These are phyloP conservation scores for Cladophialophora bantiana DNA, from an alignment of 2,329 filamentous ascomycete genomes.

Conservation along the genomic window DNA sequence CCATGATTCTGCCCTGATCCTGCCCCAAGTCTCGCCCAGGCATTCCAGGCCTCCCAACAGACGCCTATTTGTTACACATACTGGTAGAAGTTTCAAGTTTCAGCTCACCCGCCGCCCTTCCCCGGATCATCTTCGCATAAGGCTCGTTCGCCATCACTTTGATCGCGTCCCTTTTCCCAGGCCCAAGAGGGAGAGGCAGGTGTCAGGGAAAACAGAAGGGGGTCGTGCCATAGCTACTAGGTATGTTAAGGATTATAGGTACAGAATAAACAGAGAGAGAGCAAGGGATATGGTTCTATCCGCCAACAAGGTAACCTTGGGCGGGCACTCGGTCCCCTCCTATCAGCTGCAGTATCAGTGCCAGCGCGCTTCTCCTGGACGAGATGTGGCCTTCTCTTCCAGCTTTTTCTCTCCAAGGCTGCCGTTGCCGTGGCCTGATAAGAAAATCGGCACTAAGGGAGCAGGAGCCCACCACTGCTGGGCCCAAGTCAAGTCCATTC, in stretches of 20 bases:
- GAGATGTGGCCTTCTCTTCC: conserved; percentile 7
- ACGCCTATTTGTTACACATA: background rate
- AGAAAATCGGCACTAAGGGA: conserved; percentile 19
- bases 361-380: conserved; percentile 10
- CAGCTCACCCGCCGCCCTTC: background rate
- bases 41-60: conserved; percentile 5
- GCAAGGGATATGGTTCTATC: background rate
- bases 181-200: background rate
- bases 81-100: conserved; percentile 10
- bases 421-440: conserved; percentile 20
- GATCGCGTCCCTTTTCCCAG: background rate
- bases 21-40: background rate
- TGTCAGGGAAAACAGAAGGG: background rate
- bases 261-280: no score
- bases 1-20: background rate
- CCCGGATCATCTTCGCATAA: conserved; percentile 13
- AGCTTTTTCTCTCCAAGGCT: conserved; percentile 12
- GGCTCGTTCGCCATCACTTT: background rate
- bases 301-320: background rate
- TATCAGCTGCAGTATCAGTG: conserved; percentile 6
- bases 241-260: no score
- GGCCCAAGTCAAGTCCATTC: background rate
- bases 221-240: background rate
- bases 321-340: conserved; percentile 3
- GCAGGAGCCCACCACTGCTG: conserved; percentile 6